These are phyloP conservation scores for Talaromyces sp. DNA, from an alignment of 2,329 filamentous ascomycete genomes.

Conservation along the genomic window DNA sequence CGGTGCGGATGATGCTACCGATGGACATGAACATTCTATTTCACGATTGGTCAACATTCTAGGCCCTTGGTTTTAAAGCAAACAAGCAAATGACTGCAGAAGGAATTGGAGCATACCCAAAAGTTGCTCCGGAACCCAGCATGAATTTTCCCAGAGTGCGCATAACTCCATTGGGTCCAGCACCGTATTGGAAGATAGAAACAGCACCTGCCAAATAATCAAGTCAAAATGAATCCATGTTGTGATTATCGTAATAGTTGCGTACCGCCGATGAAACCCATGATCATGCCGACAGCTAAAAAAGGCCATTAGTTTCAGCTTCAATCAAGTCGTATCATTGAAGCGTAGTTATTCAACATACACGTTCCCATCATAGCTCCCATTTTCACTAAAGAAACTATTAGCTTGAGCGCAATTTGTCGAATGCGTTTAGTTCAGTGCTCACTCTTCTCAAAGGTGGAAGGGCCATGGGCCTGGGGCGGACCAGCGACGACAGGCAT, in stretches of 20 bases:
- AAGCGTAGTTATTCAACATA: conserved; percentile 52
- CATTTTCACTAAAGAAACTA: conserved; percentile 74
- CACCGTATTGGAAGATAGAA: conserved; percentile 92
- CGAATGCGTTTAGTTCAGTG: neutral
- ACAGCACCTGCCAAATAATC: conserved; percentile 63
- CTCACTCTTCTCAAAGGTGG: conserved; percentile 69
- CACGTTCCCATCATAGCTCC: conserved; percentile 97
- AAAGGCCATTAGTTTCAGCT: conserved; percentile 12
- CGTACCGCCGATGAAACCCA: conserved; percentile 94
- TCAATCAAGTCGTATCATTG: neutral
- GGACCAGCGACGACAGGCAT: conserved; percentile 60
- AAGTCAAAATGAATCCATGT: neutral
- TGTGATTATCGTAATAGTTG: neutral
- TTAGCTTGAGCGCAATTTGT: conserved; percentile 5
- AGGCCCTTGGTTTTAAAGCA: neutral
- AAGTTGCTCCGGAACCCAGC: conserved; percentile 89
- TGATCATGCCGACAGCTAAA: conserved; percentile 86
- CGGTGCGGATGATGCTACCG: conserved; percentile 90
- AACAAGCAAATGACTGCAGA: neutral
- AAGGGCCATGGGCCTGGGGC: conserved; percentile 55
- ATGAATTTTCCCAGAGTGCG: conserved; percentile 95
- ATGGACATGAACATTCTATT: conserved; percentile 95
- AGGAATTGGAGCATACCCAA: conserved; percentile 63
- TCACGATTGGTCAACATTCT: neutral
- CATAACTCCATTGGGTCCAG: conserved; percentile 89